Base-by-base conservation (phyloP, 2,329 filamentous ascomycete genomes). In the Rutstroemia sydowiana region DNA sequence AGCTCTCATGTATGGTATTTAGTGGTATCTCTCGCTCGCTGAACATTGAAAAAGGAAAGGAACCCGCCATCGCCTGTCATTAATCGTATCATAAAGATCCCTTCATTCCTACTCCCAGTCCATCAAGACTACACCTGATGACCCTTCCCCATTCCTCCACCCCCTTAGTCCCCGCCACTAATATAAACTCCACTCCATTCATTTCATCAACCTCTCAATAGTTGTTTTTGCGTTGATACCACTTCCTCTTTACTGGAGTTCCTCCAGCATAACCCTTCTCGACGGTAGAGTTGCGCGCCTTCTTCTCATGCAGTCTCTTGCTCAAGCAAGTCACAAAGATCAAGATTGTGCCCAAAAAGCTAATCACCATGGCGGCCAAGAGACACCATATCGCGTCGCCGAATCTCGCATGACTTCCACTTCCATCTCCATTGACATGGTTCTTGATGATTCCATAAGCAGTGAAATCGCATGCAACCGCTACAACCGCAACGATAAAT, bases 301-400 rank as follows among this genome's bases (percentile, higher is more conserved):
- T 63, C 56, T 48, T 56, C 53, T 34, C 61, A 49, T 20, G 72
- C 70, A 50, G 73, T 74, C 51, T 53, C 37, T 37, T 49, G 32
- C 51, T 53, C 68, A 76, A 83, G 73, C 81, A 85, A 6, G 78
- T 79, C 58, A 84, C 70, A 59, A 85, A 76, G 52, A 85, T 73
- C 45, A 84, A 59, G 48, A 81, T 55, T 18, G 75, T 75, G 8
- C 74, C 81, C 23, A 83, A 53, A 48, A 84, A 72, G 18, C 75
- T 69, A 59, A 73, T 71, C 54, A 82, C 69, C 56, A 77, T 78
- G 2, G 76, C 74, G 7, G 69, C 80, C 13, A 85, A 70, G 1
- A 78, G 66, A 9, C 78, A 77, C 81, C 81, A 86, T 39, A 82
- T 74, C 14, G 71, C 81, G 3, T 71, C 61, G 30, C 75, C 73